phyloP scores from a whole-genome alignment of 345 rosid species.

The Laguncularia racemosa region DNA sequence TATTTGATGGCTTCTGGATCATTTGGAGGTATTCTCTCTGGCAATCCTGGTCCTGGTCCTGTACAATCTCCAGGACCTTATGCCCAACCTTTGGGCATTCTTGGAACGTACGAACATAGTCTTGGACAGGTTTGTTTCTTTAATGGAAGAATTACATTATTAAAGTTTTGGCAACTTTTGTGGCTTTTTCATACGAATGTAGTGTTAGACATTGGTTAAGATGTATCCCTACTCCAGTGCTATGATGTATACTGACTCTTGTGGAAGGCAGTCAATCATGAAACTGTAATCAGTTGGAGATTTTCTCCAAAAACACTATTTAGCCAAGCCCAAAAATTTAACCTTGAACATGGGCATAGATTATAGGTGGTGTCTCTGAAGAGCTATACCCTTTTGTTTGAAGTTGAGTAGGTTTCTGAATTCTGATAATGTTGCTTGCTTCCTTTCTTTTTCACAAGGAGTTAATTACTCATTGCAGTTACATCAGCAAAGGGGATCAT shows the following conservation, averaged over 20 bases:
- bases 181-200: background rate
- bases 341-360: no score
- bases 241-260: background rate
- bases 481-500: slow-evolving; percentile 60
- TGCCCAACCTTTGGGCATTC: background rate
- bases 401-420: no score
- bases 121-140: slow-evolving; percentile 17
- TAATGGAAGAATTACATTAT: background rate
- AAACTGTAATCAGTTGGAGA: no score
- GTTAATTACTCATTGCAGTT: slow-evolving; percentile 30
- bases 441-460: no score
- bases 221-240: background rate
- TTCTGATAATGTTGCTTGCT: no score
- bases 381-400: no score
- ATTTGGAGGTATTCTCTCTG: background rate
- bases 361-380: no score
- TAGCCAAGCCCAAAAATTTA: no score
- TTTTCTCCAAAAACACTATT: no score
- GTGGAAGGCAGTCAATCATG: no score
- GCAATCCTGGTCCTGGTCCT: no score
- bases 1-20: slow-evolving; percentile 66
- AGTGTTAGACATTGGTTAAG: background rate
- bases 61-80: no score
- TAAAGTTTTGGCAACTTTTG: background rate
- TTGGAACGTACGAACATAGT: slow-evolving; percentile 29